phyloP scores from a whole-genome alignment of 2,329 filamentous ascomycete genomes.

The Cytospora piceae region DNA sequence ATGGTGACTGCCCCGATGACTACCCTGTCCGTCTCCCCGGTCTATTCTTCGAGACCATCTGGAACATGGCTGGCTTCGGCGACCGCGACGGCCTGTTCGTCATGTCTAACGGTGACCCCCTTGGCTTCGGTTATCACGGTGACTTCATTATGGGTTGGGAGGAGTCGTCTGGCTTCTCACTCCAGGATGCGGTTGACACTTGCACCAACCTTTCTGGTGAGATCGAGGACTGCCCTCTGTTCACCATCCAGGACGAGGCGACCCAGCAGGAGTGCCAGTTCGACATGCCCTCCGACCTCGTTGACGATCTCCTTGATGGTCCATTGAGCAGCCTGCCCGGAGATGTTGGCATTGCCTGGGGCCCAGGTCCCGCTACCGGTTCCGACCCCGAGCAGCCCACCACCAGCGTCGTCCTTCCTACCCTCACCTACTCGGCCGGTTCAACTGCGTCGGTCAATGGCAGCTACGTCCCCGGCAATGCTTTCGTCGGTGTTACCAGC shows the following conservation, averaged over 20 bases:
- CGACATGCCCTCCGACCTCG: constrained; percentile 57
- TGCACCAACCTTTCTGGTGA: constrained; percentile 74
- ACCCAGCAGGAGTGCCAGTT: constrained; percentile 65
- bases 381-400: constrained; percentile 29
- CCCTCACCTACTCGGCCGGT: constrained; percentile 44
- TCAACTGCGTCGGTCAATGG: constrained; percentile 38
- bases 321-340: constrained; percentile 68
- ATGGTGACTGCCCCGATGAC: constrained; percentile 72
- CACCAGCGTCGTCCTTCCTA: constrained; percentile 34
- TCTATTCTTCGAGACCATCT: constrained; percentile 87
- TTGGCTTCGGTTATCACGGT: constrained; percentile 75
- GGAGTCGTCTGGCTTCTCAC: constrained; percentile 50
- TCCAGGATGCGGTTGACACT: constrained; percentile 71
- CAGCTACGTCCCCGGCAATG: constrained; percentile 46
- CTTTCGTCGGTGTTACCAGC: constrained; percentile 43
- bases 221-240: constrained; percentile 75
- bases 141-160: constrained; percentile 86
- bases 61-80: constrained; percentile 69
- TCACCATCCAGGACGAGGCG: constrained; percentile 66
- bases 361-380: constrained; percentile 35
- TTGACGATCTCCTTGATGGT: constrained; percentile 62
- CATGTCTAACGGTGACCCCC: constrained; percentile 76
- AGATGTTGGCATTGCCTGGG: constrained; percentile 51
- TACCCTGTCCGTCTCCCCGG: constrained; percentile 71
- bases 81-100: constrained; percentile 70